Conservation (phyloP, 352 stramenopile species). For the Globisporangium cylindrosporum region DNA sequence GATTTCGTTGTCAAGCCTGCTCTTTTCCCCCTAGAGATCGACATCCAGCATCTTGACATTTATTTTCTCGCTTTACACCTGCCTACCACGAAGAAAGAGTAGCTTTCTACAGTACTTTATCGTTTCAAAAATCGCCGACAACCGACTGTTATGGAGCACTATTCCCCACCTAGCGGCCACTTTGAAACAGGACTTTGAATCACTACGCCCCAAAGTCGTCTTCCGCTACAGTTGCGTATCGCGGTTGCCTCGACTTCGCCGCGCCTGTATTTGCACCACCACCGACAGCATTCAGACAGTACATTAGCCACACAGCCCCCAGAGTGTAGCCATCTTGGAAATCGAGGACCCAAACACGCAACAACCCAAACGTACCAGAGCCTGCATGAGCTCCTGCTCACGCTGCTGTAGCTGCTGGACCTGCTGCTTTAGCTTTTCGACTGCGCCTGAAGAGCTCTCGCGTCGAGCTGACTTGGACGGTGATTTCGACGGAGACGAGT, state of each 20-base stretch:
- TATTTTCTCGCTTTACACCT: too few species aligned
- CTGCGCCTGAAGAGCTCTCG: constrained; percentile 1
- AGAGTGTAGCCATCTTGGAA: constrained; percentile 4
- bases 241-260: constrained; percentile 50
- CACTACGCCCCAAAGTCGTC: not conserved
- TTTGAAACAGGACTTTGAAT: not conserved
- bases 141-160: not conserved
- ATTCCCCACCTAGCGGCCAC: not conserved
- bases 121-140: too few species aligned
- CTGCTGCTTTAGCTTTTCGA: constrained; percentile 47
- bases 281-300: too few species aligned
- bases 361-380: constrained; percentile 42
- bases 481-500: not conserved
- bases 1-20: too few species aligned
- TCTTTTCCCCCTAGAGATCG: too few species aligned
- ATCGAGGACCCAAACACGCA: not conserved
- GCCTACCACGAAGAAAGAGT: too few species aligned
- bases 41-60: too few species aligned
- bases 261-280: constrained; percentile 22
- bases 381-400: constrained; percentile 84
- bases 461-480: constrained; percentile 13
- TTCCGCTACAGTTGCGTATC: constrained; percentile 19
- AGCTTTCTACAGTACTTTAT: too few species aligned
- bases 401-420: constrained; percentile 68
- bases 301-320: not conserved